These are phyloP conservation scores for Eucommia ulmoides DNA, from an alignment of 257 asterid genomes.

Conservation along the genomic window DNA sequence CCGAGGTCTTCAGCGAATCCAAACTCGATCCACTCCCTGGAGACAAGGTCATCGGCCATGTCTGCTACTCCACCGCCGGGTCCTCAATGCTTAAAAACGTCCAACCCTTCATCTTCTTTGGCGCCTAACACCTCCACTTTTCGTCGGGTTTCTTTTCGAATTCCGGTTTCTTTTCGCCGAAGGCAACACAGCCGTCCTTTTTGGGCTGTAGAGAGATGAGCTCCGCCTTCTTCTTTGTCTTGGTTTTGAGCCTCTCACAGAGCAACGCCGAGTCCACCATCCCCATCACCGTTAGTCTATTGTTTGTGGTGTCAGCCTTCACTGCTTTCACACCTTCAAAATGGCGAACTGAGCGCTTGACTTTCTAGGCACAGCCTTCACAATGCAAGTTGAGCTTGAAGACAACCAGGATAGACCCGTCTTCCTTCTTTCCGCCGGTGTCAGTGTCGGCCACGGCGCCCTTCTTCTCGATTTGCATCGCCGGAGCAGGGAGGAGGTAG, in stretches of 20 bases:
- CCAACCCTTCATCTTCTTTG: conserved; percentile 90
- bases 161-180: no score
- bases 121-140: no score
- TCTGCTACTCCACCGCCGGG: conserved; percentile 89
- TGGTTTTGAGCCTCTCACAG: conserved; percentile 49
- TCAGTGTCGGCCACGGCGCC: neutral
- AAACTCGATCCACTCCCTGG: conserved; percentile 65
- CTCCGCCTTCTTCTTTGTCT: conserved; percentile 81
- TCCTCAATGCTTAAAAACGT: conserved; percentile 89
- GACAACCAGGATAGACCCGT: neutral
- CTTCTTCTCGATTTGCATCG: no score
- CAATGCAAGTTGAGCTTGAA: neutral
- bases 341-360: neutral
- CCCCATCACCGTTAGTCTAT: conserved; percentile 78
- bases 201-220: conserved; percentile 73
- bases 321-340: conserved; percentile 61
- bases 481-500: no score
- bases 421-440: neutral
- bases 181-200: no score
- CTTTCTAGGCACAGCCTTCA: neutral
- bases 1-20: conserved; percentile 74
- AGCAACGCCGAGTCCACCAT: conserved; percentile 69
- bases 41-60: conserved; percentile 82
- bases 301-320: conserved; percentile 45
- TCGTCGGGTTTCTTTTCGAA: no score